Conservation (phyloP, 2,329 filamentous ascomycete species). For the Paraphoma sp. region DNA sequence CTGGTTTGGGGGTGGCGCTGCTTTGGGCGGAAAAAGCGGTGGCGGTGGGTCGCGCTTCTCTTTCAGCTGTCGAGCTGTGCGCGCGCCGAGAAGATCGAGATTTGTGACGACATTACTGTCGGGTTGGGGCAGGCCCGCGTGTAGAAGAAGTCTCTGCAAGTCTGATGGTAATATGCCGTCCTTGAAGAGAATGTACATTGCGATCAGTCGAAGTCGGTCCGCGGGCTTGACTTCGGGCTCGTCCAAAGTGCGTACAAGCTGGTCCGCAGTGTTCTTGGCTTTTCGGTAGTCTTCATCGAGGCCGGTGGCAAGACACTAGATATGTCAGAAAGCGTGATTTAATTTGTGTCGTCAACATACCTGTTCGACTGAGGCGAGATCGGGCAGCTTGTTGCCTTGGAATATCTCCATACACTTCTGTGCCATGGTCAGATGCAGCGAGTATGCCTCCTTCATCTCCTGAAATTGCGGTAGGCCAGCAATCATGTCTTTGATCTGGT, state of each 20-base stretch:
- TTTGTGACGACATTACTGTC: constrained; percentile 78
- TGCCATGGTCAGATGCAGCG: constrained; percentile 93
- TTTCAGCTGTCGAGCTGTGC: constrained; percentile 75
- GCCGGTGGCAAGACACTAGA: constrained; percentile 79
- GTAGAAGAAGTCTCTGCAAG: constrained; percentile 80
- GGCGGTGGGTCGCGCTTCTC: constrained; percentile 71
- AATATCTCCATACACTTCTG: constrained; percentile 97
- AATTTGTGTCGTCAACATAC: constrained; percentile 38
- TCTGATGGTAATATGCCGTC: constrained; percentile 86
- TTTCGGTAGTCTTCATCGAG: constrained; percentile 92
- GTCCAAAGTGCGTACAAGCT: constrained; percentile 86
- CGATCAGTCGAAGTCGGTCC: constrained; percentile 83
- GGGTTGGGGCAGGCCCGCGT: constrained; percentile 77
- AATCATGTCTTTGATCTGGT: constrained; percentile 96
- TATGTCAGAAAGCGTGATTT: constrained; percentile 3
- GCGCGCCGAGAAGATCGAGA: constrained; percentile 81
- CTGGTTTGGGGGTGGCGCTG: constrained; percentile 57
- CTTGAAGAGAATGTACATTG: constrained; percentile 84
- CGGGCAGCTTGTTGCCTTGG: constrained; percentile 80
- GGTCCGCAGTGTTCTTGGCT: constrained; percentile 85
- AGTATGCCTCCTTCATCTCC: constrained; percentile 94
- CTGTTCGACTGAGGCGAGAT: constrained; percentile 88
- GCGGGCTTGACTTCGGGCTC: constrained; percentile 74
- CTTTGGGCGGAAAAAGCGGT: constrained; percentile 76
- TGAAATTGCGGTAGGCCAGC: constrained; percentile 93